Evolutionary conservation across 352 stramenopile species (phyloP).

Genomic region (Paralagenidium karlingii): DNA sequence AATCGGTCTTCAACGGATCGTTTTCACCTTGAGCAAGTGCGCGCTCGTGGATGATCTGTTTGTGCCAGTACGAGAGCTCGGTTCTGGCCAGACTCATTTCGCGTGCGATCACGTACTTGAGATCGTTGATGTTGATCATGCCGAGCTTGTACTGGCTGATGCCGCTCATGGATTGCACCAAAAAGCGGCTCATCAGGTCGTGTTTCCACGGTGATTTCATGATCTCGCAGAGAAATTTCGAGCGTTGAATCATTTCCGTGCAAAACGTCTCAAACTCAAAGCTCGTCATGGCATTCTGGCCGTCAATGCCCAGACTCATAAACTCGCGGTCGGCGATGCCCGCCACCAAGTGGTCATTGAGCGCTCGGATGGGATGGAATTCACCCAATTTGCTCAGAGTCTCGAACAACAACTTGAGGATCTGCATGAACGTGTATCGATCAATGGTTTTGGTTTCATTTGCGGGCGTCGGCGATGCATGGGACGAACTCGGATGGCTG

Average conservation of each 20-base stretch:
- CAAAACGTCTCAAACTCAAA: slow-evolving; percentile 71
- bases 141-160: slow-evolving; percentile 82
- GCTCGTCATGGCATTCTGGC: slow-evolving; percentile 45
- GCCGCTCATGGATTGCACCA: slow-evolving; percentile 75
- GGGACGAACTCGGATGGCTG: background rate
- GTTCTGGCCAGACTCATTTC: slow-evolving; percentile 31
- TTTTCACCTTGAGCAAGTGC: slow-evolving; percentile 85
- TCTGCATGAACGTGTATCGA: background rate
- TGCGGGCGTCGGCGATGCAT: background rate
- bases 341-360: background rate
- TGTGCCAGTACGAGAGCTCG: slow-evolving; percentile 50
- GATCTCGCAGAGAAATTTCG: slow-evolving; percentile 55
- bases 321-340: background rate
- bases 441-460: slow-evolving; percentile 6
- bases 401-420: too few species aligned
- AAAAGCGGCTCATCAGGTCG: slow-evolving; percentile 66
- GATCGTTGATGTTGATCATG: slow-evolving; percentile 76
- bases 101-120: slow-evolving; percentile 69
- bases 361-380: background rate
- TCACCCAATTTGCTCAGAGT: slow-evolving; percentile 1
- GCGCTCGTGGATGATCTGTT: slow-evolving; percentile 74
- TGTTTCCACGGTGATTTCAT: slow-evolving; percentile 59
- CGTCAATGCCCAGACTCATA: background rate
- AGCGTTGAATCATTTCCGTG: slow-evolving; percentile 27
- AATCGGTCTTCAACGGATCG: slow-evolving; percentile 87